A percentile compares a stretch with the other conserved stretches of the same genome.
These are phyloP conservation scores for Neurospora pannonica DNA, from an alignment of 495 filamentous ascomycete species.

Conservation along the genomic window DNA sequence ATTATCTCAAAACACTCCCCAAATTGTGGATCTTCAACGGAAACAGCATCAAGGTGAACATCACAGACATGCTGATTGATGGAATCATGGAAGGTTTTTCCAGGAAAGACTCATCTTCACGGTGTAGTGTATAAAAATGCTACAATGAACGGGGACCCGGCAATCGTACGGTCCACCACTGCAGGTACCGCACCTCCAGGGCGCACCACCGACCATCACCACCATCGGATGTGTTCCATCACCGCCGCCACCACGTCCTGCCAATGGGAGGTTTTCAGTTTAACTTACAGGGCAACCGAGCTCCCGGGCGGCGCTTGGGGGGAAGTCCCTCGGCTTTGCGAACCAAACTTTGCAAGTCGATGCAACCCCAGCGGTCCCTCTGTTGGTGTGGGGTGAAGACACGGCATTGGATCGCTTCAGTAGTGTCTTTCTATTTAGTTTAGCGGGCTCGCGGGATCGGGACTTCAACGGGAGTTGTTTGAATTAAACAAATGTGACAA, in stretches of 20 bases:
- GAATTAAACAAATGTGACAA: not conserved
- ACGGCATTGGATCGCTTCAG: not conserved
- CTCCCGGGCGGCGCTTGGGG: not conserved
- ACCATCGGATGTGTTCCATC: not conserved
- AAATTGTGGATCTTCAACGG: not conserved
- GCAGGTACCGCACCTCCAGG: not conserved
- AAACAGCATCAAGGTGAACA: not conserved
- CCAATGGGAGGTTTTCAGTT: not conserved
- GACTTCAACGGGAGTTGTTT: not conserved
- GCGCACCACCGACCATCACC: not conserved
- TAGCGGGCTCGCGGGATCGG: not conserved
- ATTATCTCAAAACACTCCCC: not conserved
- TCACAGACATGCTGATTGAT: not conserved
- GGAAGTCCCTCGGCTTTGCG: not conserved
- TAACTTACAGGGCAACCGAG: not conserved
- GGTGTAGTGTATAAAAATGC: not conserved
- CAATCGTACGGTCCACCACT: not conserved
- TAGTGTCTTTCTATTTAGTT: not conserved
- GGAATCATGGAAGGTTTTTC: not conserved
- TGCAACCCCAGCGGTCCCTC: not conserved
- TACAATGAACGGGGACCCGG: not conserved
- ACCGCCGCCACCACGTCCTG: not conserved
- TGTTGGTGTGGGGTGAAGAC: not conserved
- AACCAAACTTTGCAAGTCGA: not conserved
- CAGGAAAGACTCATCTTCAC: not conserved